Percentiles rank a stretch among this genome's conserved stretches.
Conservation (phyloP, 352 stramenopile genomes). For the Phytophthora sp. region DNA sequence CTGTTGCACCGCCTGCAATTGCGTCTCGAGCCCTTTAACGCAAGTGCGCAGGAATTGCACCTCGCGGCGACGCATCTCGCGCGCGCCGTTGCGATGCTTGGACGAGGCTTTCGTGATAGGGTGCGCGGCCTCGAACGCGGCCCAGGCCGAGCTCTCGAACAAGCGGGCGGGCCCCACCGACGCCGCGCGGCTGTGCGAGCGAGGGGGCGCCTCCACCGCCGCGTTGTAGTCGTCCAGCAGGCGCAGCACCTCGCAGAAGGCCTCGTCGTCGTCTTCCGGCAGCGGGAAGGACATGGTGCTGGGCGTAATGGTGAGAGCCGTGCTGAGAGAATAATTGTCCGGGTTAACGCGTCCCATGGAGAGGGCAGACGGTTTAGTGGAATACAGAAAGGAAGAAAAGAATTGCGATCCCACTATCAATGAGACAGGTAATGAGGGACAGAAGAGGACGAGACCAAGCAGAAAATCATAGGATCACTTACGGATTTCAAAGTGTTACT, state of each 20-base stretch:
- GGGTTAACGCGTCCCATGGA: conserved; percentile 6
- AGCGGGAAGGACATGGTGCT: conserved; percentile 34
- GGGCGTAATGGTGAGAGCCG: not conserved
- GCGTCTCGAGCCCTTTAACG: conserved; percentile 24
- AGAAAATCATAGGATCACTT: not conserved
- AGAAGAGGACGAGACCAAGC: no score
- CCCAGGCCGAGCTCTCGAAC: conserved; percentile 16
- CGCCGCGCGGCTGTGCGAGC: no score
- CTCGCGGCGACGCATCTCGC: conserved; percentile 41
- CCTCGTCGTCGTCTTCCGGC: conserved; percentile 39
- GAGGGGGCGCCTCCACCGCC: conserved; percentile 1
- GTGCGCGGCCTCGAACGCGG: conserved; percentile 27
- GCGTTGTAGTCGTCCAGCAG: conserved; percentile 36
- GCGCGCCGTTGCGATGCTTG: conserved; percentile 45
- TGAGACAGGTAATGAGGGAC: no score
- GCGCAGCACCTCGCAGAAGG: conserved; percentile 34
- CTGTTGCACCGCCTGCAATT: conserved; percentile 15
- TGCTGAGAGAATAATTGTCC: conserved; percentile 9
- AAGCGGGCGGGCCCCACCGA: not conserved
- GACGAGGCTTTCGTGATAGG: conserved; percentile 18
- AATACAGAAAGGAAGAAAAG: no score
- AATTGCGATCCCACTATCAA: no score
- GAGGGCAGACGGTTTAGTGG: no score
- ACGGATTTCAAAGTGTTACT: conserved; percentile 23
- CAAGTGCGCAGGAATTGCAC: conserved; percentile 28